Evolutionary conservation across 2,329 filamentous ascomycete genomes (phyloP).

Genomic region (Didymosphaeria variabile): DNA sequence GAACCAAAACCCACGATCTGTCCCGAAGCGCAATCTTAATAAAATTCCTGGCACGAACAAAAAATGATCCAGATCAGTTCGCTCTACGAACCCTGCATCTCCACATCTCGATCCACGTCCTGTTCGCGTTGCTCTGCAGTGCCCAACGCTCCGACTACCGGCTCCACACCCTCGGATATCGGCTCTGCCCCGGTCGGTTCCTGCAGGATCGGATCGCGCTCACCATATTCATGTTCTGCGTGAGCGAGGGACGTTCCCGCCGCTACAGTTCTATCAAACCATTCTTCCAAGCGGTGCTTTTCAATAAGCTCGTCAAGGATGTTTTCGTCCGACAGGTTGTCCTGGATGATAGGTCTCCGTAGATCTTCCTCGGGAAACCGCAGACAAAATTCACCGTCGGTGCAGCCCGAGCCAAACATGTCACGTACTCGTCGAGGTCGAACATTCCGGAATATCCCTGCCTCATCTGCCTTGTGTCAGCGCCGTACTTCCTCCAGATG

Average conservation of each 20-base stretch:
- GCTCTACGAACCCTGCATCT: conserved; percentile 42
- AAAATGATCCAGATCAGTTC: conserved; percentile 9
- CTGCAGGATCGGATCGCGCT: conserved; percentile 9
- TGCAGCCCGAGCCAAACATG: conserved; percentile 58
- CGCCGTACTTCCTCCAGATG: not conserved
- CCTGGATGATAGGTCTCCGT: conserved; percentile 72
- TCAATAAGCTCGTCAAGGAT: conserved; percentile 71
- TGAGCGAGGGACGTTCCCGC: conserved; percentile 47
- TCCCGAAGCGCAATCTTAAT: conserved; percentile 8
- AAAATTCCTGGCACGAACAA: not conserved
- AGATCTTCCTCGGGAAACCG: conserved; percentile 64
- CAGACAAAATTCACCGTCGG: conserved; percentile 66
- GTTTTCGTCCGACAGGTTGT: conserved; percentile 77
- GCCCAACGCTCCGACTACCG: conserved; percentile 22
- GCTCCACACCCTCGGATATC: conserved; percentile 17
- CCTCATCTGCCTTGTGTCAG: conserved; percentile 25
- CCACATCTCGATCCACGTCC: conserved; percentile 34
- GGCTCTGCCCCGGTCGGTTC: conserved; percentile 15
- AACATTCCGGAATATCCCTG: conserved; percentile 23
- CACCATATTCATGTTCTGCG: conserved; percentile 21
- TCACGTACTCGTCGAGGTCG: conserved; percentile 32
- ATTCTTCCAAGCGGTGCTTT: conserved; percentile 74
- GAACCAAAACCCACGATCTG: not conserved
- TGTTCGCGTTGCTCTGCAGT: conserved; percentile 13
- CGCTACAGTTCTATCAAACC: conserved; percentile 62